These are phyloP conservation scores for Discostella stelligeroides DNA, from an alignment of 108 stramenopile species.

Conservation along the genomic window DNA sequence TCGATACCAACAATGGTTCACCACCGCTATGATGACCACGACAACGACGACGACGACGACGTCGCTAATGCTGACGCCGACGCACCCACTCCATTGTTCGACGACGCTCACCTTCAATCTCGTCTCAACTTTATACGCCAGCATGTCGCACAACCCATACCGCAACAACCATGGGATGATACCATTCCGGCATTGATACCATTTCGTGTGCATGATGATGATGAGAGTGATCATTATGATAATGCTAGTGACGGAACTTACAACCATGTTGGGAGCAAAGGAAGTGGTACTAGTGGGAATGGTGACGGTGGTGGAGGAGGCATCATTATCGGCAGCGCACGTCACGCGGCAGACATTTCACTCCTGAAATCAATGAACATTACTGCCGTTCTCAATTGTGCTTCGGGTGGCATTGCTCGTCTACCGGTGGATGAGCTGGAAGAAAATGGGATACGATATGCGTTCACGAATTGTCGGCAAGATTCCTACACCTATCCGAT, in stretches of 20 bases:
- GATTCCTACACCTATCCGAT: slow-evolving; percentile 73
- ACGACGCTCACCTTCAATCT: slow-evolving; percentile 40
- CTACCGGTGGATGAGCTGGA: slow-evolving; percentile 70
- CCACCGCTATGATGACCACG: not conserved
- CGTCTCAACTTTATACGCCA: slow-evolving; percentile 55
- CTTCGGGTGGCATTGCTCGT: slow-evolving; percentile 69
- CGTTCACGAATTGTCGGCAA: slow-evolving; percentile 75
- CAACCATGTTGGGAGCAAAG: too few species aligned
- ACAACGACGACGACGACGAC: not conserved
- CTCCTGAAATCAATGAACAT: slow-evolving; percentile 57
- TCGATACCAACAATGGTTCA: not conserved
- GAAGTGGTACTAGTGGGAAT: slow-evolving; percentile 10
- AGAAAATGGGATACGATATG: slow-evolving; percentile 63
- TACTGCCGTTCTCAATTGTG: slow-evolving; percentile 77
- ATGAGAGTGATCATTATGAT: slow-evolving; percentile 1
- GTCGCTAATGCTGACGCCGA: not conserved
- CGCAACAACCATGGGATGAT: slow-evolving; percentile 47
- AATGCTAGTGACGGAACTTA: too few species aligned
- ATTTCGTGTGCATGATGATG: slow-evolving; percentile 39
- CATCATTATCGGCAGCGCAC: slow-evolving; percentile 65
- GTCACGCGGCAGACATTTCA: slow-evolving; percentile 66
- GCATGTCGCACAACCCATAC: slow-evolving; percentile 59
- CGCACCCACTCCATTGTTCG: slow-evolving; percentile 4
- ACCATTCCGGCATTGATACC: slow-evolving; percentile 40
- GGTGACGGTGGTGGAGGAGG: slow-evolving; percentile 32